phyloP scores from a whole-genome alignment of 2,329 filamentous ascomycete genomes.

The Blastomyces gilchristii region DNA sequence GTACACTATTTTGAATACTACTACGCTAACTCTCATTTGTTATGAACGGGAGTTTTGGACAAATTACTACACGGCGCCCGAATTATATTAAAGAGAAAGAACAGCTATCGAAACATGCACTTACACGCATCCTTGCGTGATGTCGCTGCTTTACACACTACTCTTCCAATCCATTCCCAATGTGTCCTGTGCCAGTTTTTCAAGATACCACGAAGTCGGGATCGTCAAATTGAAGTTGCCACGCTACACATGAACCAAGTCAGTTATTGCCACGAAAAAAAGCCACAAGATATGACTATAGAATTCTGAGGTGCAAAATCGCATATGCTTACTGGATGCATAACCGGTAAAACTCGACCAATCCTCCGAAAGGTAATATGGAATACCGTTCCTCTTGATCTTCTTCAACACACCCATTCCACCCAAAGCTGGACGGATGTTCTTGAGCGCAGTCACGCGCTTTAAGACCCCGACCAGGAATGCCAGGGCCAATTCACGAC shows the following conservation, averaged over 20 bases:
- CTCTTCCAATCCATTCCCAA: neutral
- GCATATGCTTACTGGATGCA: constrained; percentile 34
- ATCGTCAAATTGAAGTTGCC: constrained; percentile 17
- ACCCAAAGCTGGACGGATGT: constrained; percentile 37
- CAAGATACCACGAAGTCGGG: constrained; percentile 7
- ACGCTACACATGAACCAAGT: constrained; percentile 11
- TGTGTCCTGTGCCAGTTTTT: neutral
- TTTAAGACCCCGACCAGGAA: constrained; percentile 36
- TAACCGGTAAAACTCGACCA: constrained; percentile 40
- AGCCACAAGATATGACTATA: neutral
- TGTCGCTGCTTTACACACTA: neutral
- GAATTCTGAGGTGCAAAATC: neutral
- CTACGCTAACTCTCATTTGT: neutral
- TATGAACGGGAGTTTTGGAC: neutral
- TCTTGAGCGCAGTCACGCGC: constrained; percentile 35
- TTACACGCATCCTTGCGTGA: neutral
- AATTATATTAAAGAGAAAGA: neutral
- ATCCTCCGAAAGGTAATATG: constrained; percentile 39
- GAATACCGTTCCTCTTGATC: constrained; percentile 28
- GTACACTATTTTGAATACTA: neutral
- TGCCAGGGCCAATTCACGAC: constrained; percentile 32
- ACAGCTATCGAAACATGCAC: neutral
- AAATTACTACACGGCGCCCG: neutral
- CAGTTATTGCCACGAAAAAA: neutral
- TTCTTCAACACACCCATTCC: constrained; percentile 39